These are phyloP conservation scores for Pseudozyma thailandica DNA, from an alignment of 1,284 basidiomycete genomes.

Conservation along the genomic window DNA sequence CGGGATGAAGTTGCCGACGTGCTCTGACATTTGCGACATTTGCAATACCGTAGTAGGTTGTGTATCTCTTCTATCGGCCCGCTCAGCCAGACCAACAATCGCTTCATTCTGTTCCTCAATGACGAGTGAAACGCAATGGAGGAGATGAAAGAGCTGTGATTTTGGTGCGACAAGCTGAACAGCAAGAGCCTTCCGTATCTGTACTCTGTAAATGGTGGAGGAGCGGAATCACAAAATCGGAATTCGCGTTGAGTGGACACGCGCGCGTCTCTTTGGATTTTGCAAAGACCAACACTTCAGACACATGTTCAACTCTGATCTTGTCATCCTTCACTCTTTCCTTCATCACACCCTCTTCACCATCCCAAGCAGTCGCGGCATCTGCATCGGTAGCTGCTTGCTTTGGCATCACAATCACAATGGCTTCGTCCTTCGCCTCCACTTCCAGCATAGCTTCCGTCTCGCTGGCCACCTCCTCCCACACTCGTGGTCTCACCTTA, in stretches of 20 bases:
- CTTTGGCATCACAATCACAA: constrained; percentile 2
- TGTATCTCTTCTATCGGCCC: too few species aligned
- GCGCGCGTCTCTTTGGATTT: constrained; percentile 12
- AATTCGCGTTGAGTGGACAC: constrained; percentile 34
- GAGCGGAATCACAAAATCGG: too few species aligned
- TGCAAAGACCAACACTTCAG: constrained; percentile 28
- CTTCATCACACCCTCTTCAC: neutral
- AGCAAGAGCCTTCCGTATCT: too few species aligned
- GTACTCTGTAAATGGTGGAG: too few species aligned
- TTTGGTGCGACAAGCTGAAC: too few species aligned
- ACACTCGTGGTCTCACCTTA: constrained; percentile 13
- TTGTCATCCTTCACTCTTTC: neutral
- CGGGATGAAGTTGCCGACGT: too few species aligned
- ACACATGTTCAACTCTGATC: neutral
- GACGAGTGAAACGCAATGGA: too few species aligned
- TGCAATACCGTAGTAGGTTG: too few species aligned
- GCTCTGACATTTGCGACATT: too few species aligned
- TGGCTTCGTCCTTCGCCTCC: constrained; percentile 18
- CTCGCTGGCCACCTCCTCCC: constrained; percentile 19
- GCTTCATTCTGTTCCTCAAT: too few species aligned
- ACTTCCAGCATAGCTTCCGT: constrained; percentile 8
- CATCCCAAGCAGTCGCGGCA: neutral
- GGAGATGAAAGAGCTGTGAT: too few species aligned
- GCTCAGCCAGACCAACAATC: too few species aligned
- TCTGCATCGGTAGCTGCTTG: neutral